These are phyloP conservation scores for Ustilago cynodontis DNA, from an alignment of 1,284 basidiomycete genomes.

Conservation along the genomic window DNA sequence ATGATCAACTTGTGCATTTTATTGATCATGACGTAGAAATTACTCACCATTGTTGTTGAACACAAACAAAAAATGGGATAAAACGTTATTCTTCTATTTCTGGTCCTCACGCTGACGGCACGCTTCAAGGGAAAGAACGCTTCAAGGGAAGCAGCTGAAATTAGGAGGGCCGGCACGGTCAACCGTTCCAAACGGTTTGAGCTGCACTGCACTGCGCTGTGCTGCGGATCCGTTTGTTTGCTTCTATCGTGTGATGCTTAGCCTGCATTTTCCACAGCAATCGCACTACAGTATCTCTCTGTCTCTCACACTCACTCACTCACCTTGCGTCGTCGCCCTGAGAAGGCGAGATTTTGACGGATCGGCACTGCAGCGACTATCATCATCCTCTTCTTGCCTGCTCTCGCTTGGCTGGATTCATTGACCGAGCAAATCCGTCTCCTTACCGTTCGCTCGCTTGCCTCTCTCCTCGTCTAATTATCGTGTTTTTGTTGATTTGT, in stretches of 20 bases:
- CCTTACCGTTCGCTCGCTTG: background rate
- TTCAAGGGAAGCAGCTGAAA: background rate
- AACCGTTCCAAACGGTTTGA: background rate
- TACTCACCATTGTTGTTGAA: no score
- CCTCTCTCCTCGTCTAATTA: background rate
- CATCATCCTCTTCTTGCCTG: background rate
- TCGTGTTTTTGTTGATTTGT: background rate
- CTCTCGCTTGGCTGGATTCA: background rate
- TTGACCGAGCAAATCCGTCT: background rate
- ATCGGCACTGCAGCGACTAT: background rate
- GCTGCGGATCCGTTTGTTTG: background rate
- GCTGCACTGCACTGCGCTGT: background rate
- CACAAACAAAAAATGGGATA: no score
- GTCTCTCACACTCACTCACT: background rate
- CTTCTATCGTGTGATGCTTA: conserved; percentile 1
- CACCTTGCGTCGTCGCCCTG: no score
- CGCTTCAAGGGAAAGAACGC: no score
- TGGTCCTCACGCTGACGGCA: background rate
- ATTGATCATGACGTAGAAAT: no score
- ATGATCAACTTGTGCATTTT: no score
- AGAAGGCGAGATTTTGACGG: background rate
- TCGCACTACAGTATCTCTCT: background rate
- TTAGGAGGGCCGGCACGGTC: background rate
- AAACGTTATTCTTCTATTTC: background rate
- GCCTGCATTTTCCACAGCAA: background rate